These are phyloP conservation scores for Akanthomyces muscarius DNA, from an alignment of 2,329 filamentous ascomycete species.

Conservation along the genomic window DNA sequence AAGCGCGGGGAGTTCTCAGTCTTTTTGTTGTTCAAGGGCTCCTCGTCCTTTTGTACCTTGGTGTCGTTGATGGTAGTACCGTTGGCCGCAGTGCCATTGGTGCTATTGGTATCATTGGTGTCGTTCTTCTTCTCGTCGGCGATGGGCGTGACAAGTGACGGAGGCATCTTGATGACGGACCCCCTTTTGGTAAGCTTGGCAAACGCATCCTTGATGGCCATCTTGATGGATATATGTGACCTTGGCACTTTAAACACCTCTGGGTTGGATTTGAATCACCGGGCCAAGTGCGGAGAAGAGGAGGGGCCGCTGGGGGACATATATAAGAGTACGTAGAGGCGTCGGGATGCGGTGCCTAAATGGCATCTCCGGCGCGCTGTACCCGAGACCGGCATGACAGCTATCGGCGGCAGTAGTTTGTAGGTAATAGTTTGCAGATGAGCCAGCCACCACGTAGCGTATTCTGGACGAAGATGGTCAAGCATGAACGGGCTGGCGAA, in stretches of 20 bases:
- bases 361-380: background rate
- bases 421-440: slow-evolving; percentile 12
- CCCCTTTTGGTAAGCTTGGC: slow-evolving; percentile 21
- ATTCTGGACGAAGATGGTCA: background rate
- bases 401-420: slow-evolving; percentile 1
- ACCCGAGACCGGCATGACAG: background rate
- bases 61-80: background rate
- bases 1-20: slow-evolving; percentile 56
- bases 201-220: slow-evolving; percentile 24
- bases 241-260: background rate
- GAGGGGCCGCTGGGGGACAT: slow-evolving; percentile 21
- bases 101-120: background rate
- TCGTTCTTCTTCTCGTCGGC: background rate
- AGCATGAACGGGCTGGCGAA: background rate
- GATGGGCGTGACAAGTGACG: slow-evolving; percentile 5
- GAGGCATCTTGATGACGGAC: slow-evolving; percentile 9
- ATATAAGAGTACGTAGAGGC: slow-evolving; percentile 5
- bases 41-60: background rate
- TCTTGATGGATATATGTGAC: slow-evolving; percentile 9
- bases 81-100: background rate
- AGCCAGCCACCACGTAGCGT: background rate
- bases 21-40: slow-evolving; percentile 17
- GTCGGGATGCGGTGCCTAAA: background rate
- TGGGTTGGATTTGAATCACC: background rate
- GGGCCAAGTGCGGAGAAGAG: background rate